Evolutionary conservation across 257 asterid genomes (phyloP), one percentile per base, ranked within the genome.

Genomic region (Penstemon newberryi): DNA sequence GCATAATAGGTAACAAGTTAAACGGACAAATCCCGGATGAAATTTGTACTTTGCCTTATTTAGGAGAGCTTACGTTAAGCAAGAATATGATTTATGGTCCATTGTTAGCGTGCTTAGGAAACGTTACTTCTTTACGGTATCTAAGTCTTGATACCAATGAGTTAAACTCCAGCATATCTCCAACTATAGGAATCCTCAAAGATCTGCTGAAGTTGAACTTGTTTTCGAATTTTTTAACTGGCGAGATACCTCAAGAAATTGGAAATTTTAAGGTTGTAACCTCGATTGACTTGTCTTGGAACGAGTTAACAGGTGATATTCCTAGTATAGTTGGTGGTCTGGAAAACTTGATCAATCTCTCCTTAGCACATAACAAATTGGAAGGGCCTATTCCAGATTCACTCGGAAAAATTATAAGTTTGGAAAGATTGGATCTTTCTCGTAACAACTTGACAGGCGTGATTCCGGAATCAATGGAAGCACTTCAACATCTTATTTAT

Each of bases 351-450:
- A 38, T 15, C 39, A 54, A 50, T 47, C 55, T 83, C 1, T 77
- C 81, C 13, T 59, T 83, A 18, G 81, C 83, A 8, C 43, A 58
- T 4, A 83, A 83, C 41, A 40, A 9, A 19, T 54, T 83, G 13
- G 33, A 72, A 50, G 87, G 81, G 19, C 18, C 65, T 1, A 69
- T 75, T 68, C 85, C 85, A 6, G 79, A 56, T 4, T 72, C 79
- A 36, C 3, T 72, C 33, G 56, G 70, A 5, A 55, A 56, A 4
- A 60, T 77, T 49, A 4, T 70, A 54, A 54, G 65, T 56, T 60
- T 82, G 65, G 70, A 70, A 46, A 38, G n/a, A 0, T 47, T 82
- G 53, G 81, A 82, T 33, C 70, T 79, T 0, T 79, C 85, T 6
- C 38, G 63, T 33, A 82, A 82, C 75, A 61, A 72, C 12, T 70